A percentile compares a stretch with the other conserved stretches of the same genome.
These are phyloP conservation scores for Crepidotus sp. DNA, from an alignment of 1,284 basidiomycete species.

Conservation along the genomic window DNA sequence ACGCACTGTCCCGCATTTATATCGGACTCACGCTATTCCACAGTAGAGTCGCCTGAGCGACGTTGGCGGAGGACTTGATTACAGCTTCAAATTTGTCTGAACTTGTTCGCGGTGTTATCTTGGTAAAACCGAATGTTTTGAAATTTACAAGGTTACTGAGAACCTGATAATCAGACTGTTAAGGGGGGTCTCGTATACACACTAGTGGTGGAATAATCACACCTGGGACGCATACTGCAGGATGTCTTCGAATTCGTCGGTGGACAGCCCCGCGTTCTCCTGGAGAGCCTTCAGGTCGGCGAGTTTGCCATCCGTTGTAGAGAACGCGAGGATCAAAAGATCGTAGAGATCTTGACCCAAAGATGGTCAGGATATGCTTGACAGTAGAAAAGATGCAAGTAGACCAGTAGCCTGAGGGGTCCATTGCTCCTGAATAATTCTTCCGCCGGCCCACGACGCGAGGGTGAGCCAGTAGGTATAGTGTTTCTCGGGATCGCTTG, in stretches of 20 bases:
- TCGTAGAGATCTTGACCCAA: constrained; percentile 48
- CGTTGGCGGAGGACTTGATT: constrained; percentile 51
- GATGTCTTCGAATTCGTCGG: constrained; percentile 58
- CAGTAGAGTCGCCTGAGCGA: constrained; percentile 42
- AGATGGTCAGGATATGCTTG: constrained; percentile 1
- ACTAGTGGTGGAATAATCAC: constrained; percentile 11
- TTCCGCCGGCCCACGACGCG: constrained; percentile 74
- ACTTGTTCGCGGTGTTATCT: constrained; percentile 67
- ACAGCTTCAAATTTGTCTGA: constrained; percentile 54
- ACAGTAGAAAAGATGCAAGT: not conserved
- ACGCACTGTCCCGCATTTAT: not conserved
- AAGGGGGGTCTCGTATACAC: constrained; percentile 8
- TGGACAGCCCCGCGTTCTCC: constrained; percentile 40
- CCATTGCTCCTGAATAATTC: constrained; percentile 74
- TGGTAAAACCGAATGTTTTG: constrained; percentile 75
- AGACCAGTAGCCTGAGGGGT: constrained; percentile 41
- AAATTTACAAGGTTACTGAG: constrained; percentile 74
- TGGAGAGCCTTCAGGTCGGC: constrained; percentile 49
- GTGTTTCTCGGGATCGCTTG: constrained; percentile 57
- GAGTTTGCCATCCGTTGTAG: constrained; percentile 44
- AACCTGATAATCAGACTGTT: constrained; percentile 35
- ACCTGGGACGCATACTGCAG: constrained; percentile 71
- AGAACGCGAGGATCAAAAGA: constrained; percentile 61
- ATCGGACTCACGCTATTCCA: constrained; percentile 48
- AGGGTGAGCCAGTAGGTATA: constrained; percentile 63